Percentiles rank a stretch among this genome's conserved stretches.
phyloP scores from a whole-genome alignment of 2,329 filamentous ascomycete species.

The Reticulascus tulasneorum region DNA sequence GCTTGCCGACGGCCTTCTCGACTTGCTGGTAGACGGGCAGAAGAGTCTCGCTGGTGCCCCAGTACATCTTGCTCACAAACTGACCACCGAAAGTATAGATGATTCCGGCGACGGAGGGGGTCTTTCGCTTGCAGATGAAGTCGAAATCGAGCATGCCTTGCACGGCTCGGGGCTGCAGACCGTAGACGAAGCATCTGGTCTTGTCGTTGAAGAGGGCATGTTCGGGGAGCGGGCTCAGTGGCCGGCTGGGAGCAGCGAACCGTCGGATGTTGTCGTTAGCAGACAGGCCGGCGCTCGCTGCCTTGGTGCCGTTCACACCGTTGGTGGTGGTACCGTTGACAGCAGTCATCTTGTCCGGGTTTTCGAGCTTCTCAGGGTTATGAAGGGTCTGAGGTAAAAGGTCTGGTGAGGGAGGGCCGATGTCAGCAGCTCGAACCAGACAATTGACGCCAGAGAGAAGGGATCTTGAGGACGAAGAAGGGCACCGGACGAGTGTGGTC shows the following conservation, averaged over 20 bases:
- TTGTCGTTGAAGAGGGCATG: conserved; percentile 98
- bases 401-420: conserved; percentile 14
- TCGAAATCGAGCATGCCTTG: conserved; percentile 98
- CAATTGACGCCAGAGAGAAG: conserved; percentile 13
- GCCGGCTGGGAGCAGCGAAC: conserved; percentile 88
- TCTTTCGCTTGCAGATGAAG: conserved; percentile 99
- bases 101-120: conserved; percentile 95
- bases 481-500: no score
- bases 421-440: conserved; percentile 15
- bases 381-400: conserved; percentile 9
- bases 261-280: conserved; percentile 99
- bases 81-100: conserved; percentile 99
- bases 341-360: conserved; percentile 51
- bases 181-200: conserved; percentile 99
- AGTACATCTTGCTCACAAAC: conserved; percentile 99
- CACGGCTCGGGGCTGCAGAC: conserved; percentile 90
- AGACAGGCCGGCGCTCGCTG: conserved; percentile 52
- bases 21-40: conserved; percentile 97
- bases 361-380: conserved; percentile 9
- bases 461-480: neutral
- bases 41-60: conserved; percentile 98
- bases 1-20: conserved; percentile 90
- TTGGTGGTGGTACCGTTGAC: conserved; percentile 32
- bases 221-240: conserved; percentile 79
- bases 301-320: conserved; percentile 44